Evolutionary conservation across 371 early-diverging fungal genomes (phyloP).

Genomic region (Mucor mucedo): DNA sequence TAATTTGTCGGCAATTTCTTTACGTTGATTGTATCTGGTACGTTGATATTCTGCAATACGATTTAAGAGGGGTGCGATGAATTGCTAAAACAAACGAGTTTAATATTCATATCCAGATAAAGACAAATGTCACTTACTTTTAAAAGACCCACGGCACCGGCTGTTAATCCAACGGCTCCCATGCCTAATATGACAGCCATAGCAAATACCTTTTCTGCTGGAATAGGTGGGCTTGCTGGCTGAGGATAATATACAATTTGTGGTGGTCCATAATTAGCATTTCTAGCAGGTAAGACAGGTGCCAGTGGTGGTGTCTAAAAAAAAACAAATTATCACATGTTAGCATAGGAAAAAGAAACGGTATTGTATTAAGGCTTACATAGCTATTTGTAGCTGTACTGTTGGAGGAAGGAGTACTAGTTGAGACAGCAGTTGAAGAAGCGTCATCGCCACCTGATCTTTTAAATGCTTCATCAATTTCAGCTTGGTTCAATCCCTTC

Average conservation of each 20-base stretch:
- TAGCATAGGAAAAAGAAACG: neutral
- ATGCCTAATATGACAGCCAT: conserved; percentile 46
- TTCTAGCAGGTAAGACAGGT: conserved; percentile 24
- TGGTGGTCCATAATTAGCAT: conserved; percentile 15
- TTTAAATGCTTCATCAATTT: conserved; percentile 64
- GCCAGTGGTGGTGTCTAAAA: conserved; percentile 3
- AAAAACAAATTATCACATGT: neutral
- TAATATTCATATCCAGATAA: neutral
- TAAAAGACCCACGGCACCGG: conserved; percentile 42
- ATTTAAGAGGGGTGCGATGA: conserved; percentile 33
- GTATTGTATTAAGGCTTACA: neutral
- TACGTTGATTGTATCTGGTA: conserved; percentile 28
- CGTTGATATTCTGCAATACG: conserved; percentile 32
- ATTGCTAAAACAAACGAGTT: conserved; percentile 9
- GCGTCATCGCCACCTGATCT: conserved; percentile 29
- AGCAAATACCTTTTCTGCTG: conserved; percentile 40
- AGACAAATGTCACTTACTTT: conserved; percentile 34
- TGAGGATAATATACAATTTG: conserved; percentile 43
- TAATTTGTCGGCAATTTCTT: conserved; percentile 22
- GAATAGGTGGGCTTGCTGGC: conserved; percentile 39
- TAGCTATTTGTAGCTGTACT: neutral
- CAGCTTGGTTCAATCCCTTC: conserved; percentile 61
- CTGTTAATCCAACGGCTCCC: conserved; percentile 46
- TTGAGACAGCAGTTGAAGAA: neutral
- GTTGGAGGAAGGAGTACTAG: neutral